Evolutionary conservation across 805 yeast genomes (phyloP).

Genomic region (Lipomyces orientalis): DNA sequence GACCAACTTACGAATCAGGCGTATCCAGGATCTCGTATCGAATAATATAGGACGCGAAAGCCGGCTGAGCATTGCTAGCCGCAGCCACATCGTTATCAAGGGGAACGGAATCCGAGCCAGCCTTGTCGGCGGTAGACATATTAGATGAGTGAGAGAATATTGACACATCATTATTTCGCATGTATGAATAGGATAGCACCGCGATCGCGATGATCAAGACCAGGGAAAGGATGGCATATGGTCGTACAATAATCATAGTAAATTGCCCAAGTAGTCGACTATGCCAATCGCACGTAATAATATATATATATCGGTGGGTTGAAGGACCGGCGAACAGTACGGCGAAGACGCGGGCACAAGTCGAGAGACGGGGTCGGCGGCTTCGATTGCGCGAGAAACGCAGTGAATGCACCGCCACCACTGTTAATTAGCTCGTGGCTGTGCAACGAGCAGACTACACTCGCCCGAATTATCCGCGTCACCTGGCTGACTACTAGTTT

Average conservation of each 20-base stretch:
- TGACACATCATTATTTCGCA: slow-evolving; percentile 1
- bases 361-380: background rate
- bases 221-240: slow-evolving; percentile 10
- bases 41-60: slow-evolving; percentile 29
- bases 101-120: slow-evolving; percentile 15
- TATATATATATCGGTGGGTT: background rate
- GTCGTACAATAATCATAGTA: background rate
- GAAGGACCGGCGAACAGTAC: too few species aligned
- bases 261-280: background rate
- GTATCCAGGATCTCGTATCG: slow-evolving; percentile 33
- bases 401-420: too few species aligned
- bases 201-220: slow-evolving; percentile 15
- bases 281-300: background rate
- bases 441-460: too few species aligned
- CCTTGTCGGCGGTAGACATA: slow-evolving; percentile 14
- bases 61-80: background rate
- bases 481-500: too few species aligned
- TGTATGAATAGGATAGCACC: slow-evolving; percentile 9
- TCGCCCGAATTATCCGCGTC: too few species aligned
- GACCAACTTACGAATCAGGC: slow-evolving; percentile 24
- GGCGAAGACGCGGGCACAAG: too few species aligned
- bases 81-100: slow-evolving; percentile 2
- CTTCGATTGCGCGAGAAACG: too few species aligned
- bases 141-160: slow-evolving; percentile 8
- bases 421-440: too few species aligned